Base-by-base conservation (phyloP, 2,329 filamentous ascomycete species). In the Cryphonectria radicalis region DNA sequence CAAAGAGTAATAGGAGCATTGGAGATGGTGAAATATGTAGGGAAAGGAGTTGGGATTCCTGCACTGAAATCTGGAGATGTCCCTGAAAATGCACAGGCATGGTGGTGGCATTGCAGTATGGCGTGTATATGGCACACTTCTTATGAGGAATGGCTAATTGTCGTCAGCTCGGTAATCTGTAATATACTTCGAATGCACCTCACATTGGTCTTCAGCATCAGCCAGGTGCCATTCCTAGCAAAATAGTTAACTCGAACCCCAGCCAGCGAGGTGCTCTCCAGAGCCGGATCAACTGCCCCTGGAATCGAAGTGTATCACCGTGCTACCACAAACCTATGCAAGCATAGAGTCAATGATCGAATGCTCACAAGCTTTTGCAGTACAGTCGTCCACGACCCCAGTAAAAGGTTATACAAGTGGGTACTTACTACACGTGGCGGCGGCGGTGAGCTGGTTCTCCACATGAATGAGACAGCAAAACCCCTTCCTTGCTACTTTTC, bases 361-460 rank as follows among this genome's bases (percentile, higher is more conserved):
- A 32, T 22, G 14, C 11, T 32, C 8, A 14, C 53, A 13, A 57
- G 5, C 4, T 57, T 57, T 19, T 13, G 6, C 53, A 32, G 25
- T 17, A 17, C 53, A 35, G 25, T 10, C 37, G 37, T 40, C 11
- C 37, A 11, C 1, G 37, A 57, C 25, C 50, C 50, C 8, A 57
- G 55, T 4, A 1, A 40, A 19, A 19, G 42, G 22, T 4, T 13
- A 1, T 5, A 42, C 22, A 63, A 42, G 60, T 42, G 37, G 35
- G 10, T 63, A 42, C 59, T 37, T 13, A 40, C 37, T 43, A 64
- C 62, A 64, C 62, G 62, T 64, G 62, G 62, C 62, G n/a, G 62
- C 37, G 62, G 62, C 62, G 62, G 62, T 64, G 62, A 42, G 62
- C 46, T 46, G n/a, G n/a, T 17, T 64, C 40, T 25, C 62, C 62